Percentiles rank a stretch among this genome's conserved stretches.
Evolutionary conservation across 345 rosid species (phyloP).

Genomic region (Eucalyptus cloeziana): DNA sequence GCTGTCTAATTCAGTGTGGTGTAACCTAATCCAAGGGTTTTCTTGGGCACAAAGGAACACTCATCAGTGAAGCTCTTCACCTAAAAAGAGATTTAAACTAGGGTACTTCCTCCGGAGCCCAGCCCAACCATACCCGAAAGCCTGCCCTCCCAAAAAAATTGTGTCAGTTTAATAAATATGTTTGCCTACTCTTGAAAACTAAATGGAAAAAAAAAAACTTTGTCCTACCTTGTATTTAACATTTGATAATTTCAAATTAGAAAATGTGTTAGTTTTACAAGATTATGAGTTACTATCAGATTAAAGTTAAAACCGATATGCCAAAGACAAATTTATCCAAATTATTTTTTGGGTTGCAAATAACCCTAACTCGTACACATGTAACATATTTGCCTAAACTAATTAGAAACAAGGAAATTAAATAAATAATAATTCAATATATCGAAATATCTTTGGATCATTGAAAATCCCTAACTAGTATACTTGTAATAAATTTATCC

Average conservation of each 20-base stretch:
- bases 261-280: background rate
- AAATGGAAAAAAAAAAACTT: too few relatives aligned
- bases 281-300: too few relatives aligned
- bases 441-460: too few relatives aligned
- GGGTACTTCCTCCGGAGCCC: background rate
- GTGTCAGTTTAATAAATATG: background rate
- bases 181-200: background rate
- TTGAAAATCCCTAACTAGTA: rapidly evolving
- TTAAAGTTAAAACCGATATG: rapidly evolving
- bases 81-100: background rate
- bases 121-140: background rate
- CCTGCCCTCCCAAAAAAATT: too few relatives aligned
- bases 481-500: too few relatives aligned
- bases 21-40: background rate
- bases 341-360: too few relatives aligned
- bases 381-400: too few relatives aligned
- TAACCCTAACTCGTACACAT: too few relatives aligned
- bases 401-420: too few relatives aligned
- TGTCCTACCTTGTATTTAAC: background rate
- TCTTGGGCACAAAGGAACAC: background rate
- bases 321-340: too few relatives aligned
- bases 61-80: background rate
- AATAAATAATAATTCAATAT: too few relatives aligned
- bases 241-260: too few relatives aligned
- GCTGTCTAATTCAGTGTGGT: background rate